A percentile compares a stretch with the other conserved stretches of the same genome.
These are phyloP conservation scores for Geranium rotundifolium DNA, from an alignment of 345 rosid species.

Conservation along the genomic window DNA sequence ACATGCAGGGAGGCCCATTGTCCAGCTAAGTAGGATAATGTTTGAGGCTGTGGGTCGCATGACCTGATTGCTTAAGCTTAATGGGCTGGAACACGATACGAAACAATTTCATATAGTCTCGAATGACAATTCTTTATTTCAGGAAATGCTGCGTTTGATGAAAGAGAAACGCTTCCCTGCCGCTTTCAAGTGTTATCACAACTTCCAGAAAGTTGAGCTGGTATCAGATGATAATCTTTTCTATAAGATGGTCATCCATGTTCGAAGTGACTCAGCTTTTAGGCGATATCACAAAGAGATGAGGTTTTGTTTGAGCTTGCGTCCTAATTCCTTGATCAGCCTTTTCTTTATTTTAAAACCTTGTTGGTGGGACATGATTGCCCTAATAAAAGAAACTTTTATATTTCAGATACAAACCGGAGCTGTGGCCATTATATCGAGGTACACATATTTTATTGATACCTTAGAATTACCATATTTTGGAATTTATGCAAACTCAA, in stretches of 20 bases:
- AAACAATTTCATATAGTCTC: background rate
- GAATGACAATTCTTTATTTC: slow-evolving; percentile 3
- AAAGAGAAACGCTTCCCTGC: slow-evolving; percentile 67
- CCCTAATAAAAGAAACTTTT: slow-evolving; percentile 13
- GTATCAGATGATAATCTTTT: slow-evolving; percentile 59
- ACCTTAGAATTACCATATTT: background rate
- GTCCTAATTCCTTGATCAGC: slow-evolving; percentile 4
- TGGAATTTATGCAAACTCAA: background rate
- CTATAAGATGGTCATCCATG: slow-evolving; percentile 90
- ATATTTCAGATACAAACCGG: slow-evolving; percentile 57
- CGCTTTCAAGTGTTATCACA: slow-evolving; percentile 83
- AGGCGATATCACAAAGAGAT: slow-evolving; percentile 91
- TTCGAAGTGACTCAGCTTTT: slow-evolving; percentile 70
- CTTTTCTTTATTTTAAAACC: background rate
- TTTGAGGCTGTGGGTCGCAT: background rate
- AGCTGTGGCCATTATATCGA: slow-evolving; percentile 96
- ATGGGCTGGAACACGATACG: background rate
- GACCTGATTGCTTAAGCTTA: background rate
- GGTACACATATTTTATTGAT: slow-evolving; percentile 31
- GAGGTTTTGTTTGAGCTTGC: slow-evolving; percentile 43
- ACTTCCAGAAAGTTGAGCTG: slow-evolving; percentile 57
- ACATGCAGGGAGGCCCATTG: background rate
- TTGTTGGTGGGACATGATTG: background rate
- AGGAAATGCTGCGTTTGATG: slow-evolving; percentile 90
- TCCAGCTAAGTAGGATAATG: background rate